phyloP scores from a whole-genome alignment of 768 basidiomycete genomes.

The Phaeotremella skinneri region DNA sequence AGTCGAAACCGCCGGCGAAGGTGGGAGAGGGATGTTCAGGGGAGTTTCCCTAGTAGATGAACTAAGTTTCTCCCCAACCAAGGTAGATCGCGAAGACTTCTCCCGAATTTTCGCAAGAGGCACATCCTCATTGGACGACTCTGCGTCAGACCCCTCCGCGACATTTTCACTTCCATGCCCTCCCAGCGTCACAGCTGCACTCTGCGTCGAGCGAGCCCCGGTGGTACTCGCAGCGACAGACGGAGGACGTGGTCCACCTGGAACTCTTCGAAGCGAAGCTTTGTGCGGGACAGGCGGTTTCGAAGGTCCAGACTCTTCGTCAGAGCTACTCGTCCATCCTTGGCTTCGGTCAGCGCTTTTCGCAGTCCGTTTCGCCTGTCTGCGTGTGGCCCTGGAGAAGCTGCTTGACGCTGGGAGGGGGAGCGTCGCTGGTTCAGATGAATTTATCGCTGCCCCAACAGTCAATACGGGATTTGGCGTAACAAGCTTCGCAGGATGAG shows the following conservation, averaged over 20 bases:
- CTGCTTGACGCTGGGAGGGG: background rate
- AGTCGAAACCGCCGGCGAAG: background rate
- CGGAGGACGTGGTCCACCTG: background rate
- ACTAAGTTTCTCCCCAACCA: background rate
- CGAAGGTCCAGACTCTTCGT: background rate
- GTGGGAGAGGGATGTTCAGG: background rate
- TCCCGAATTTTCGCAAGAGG: background rate
- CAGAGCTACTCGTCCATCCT: background rate
- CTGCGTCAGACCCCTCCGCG: background rate
- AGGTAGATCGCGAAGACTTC: background rate
- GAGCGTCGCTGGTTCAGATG: background rate
- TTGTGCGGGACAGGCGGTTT: background rate
- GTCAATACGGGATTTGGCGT: too few species aligned
- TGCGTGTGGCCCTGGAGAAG: background rate
- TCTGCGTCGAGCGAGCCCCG: background rate
- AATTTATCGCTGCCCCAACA: background rate
- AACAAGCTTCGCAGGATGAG: background rate
- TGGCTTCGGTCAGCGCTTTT: background rate
- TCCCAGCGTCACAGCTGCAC: background rate
- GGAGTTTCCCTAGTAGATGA: background rate
- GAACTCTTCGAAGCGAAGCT: background rate
- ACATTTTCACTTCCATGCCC: background rate
- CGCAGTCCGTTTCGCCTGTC: background rate
- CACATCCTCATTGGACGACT: conserved; percentile 8
- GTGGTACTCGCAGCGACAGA: background rate